A percentile compares a stretch with the other conserved stretches of the same genome.
These are phyloP conservation scores for Dendrobium officinale DNA, from an alignment of 106 monocot species.

Conservation along the genomic window DNA sequence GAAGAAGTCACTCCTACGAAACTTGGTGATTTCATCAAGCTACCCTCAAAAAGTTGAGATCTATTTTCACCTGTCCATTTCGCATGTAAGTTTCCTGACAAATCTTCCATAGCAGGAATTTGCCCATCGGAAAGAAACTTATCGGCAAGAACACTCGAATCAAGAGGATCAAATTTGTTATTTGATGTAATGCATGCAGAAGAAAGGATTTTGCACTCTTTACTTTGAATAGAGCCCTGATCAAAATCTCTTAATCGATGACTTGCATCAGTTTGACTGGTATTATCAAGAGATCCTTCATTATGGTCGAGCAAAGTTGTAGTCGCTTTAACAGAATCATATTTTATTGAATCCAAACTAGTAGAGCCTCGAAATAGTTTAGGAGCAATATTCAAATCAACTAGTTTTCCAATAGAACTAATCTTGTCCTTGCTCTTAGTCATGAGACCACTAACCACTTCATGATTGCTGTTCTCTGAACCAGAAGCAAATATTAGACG, in stretches of 20 bases:
- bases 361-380: constrained; percentile 13
- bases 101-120: constrained; percentile 32
- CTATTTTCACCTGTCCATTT: constrained; percentile 76
- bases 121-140: constrained; percentile 66
- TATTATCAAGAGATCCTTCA: constrained; percentile 12
- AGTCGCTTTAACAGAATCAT: constrained; percentile 13
- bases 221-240: constrained; percentile 6
- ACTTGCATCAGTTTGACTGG: constrained; percentile 10
- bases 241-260: constrained; percentile 15
- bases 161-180: constrained; percentile 27
- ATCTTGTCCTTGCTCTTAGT: constrained; percentile 25
- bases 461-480: constrained; percentile 13
- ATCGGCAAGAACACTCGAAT: constrained; percentile 25
- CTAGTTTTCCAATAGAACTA: constrained; percentile 15
- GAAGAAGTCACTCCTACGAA: constrained; percentile 5
- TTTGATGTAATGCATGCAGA: constrained; percentile 9
- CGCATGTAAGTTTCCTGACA: constrained; percentile 65
- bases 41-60: constrained; percentile 6
- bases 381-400: constrained; percentile 19
- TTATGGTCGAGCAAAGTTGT: constrained; percentile 11
- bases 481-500: constrained; percentile 41
- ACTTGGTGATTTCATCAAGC: constrained; percentile 7
- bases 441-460: constrained; percentile 14
- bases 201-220: constrained; percentile 17
- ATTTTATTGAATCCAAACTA: constrained; percentile 16